phyloP scores from a whole-genome alignment of 129 eudicot genomes.

The Saposhnikovia divaricata region DNA sequence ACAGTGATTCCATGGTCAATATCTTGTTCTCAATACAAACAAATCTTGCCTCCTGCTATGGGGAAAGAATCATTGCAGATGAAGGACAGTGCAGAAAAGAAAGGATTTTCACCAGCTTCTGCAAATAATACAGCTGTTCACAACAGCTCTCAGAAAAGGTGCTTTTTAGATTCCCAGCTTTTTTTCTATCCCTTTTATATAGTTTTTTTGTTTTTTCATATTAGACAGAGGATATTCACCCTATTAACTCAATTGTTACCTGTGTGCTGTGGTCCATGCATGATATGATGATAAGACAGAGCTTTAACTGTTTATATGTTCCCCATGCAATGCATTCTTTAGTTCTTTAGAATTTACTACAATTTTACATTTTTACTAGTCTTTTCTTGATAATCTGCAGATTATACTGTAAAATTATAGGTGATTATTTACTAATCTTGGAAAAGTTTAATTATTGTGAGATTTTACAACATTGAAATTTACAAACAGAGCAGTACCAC shows the following conservation, averaged over 20 bases:
- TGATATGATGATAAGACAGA: slow-evolving; percentile 9
- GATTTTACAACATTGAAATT: too few relatives aligned
- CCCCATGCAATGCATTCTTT: neutral
- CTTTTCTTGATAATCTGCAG: neutral
- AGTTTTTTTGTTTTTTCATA: slow-evolving; percentile 1
- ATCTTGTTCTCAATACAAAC: slow-evolving; percentile 10
- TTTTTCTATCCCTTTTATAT: slow-evolving; percentile 7
- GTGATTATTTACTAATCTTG: too few relatives aligned
- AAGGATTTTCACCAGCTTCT: slow-evolving; percentile 44
- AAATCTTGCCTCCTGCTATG: slow-evolving; percentile 19
- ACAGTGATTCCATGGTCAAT: neutral
- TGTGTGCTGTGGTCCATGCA: slow-evolving; percentile 59
- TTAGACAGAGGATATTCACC: slow-evolving; percentile 43
- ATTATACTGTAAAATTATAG: neutral
- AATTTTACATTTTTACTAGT: neutral
- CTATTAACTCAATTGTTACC: slow-evolving; percentile 14
- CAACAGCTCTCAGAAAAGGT: slow-evolving; percentile 83
- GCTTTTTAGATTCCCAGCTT: slow-evolving; percentile 14
- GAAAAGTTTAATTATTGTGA: too few relatives aligned
- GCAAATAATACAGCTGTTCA: slow-evolving; percentile 58
- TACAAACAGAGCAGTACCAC: too few relatives aligned
- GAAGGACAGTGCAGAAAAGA: slow-evolving; percentile 42
- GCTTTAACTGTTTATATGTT: slow-evolving; percentile 15
- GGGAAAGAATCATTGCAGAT: slow-evolving; percentile 38
- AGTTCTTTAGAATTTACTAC: neutral